These are phyloP conservation scores for Nothophytophthora sp. DNA, from an alignment of 352 stramenopile species.

Conservation along the genomic window DNA sequence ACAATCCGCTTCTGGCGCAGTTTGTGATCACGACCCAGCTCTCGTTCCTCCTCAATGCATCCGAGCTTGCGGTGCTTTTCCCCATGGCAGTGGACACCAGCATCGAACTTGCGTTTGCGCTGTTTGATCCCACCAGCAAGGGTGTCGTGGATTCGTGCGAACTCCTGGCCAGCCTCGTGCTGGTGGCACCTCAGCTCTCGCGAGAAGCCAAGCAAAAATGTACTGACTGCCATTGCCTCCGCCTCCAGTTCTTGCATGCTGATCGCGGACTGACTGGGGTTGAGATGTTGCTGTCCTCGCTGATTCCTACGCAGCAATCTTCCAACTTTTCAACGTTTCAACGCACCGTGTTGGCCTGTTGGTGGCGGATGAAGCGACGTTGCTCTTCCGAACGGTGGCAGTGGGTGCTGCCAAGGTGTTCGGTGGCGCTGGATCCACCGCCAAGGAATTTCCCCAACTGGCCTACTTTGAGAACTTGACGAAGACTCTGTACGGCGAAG, in stretches of 20 bases:
- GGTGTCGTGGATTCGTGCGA: constrained; percentile 22
- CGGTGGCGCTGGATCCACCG: background rate
- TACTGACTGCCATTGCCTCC: background rate
- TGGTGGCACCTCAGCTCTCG: constrained; percentile 18
- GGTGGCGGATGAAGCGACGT: constrained; percentile 30
- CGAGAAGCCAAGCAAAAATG: constrained; percentile 19
- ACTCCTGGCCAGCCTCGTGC: constrained; percentile 17
- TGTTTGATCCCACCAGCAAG: constrained; percentile 13
- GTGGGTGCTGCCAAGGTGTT: constrained; percentile 12
- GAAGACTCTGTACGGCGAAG: constrained; percentile 28
- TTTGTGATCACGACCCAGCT: constrained; percentile 8
- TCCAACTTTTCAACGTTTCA: constrained; percentile 34
- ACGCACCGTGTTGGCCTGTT: constrained; percentile 27
- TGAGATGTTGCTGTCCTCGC: too few species aligned
- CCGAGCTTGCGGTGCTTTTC: constrained; percentile 9
- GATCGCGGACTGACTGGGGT: too few species aligned
- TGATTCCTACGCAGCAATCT: constrained; percentile 16
- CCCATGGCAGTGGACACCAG: background rate
- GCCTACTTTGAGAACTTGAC: constrained; percentile 28
- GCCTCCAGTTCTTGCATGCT: background rate
- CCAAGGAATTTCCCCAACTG: background rate
- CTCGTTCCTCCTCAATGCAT: constrained; percentile 11
- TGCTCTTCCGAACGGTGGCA: constrained; percentile 27
- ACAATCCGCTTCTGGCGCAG: constrained; percentile 4
- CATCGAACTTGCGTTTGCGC: constrained; percentile 9